Evolutionary conservation across 257 asterid genomes (phyloP).

Genomic region (Plantago ovata): DNA sequence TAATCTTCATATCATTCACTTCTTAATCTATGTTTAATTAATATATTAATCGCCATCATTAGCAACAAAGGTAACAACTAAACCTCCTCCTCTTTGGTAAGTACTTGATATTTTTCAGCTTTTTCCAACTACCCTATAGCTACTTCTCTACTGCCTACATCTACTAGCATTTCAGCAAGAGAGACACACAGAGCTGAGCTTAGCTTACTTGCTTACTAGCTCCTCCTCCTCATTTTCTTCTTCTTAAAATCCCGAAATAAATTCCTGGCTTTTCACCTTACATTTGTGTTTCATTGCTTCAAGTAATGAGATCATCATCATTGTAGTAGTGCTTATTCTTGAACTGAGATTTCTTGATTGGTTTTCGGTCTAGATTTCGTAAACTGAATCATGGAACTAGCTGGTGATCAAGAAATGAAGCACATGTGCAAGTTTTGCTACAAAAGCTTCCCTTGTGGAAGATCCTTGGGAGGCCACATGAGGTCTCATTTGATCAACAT

Average conservation of each 20-base stretch:
- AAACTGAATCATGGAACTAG: constrained; percentile 33
- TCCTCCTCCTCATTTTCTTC: constrained; percentile 1
- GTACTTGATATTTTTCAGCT: neutral
- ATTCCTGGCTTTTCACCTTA: too few relatives aligned
- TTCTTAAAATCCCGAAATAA: too few relatives aligned
- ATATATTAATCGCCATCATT: constrained; percentile 27
- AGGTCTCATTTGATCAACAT: constrained; percentile 77
- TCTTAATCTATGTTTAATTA: neutral
- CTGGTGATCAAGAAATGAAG: constrained; percentile 40
- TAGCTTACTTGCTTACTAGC: constrained; percentile 1
- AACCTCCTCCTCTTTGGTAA: neutral
- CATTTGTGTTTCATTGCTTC: neutral
- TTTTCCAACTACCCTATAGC: constrained; percentile 13
- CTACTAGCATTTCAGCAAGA: constrained; percentile 4
- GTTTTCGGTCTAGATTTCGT: neutral
- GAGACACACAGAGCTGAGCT: constrained; percentile 15
- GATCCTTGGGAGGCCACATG: constrained; percentile 71
- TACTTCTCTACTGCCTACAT: constrained; percentile 6
- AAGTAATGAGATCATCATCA: neutral
- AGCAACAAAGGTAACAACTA: constrained; percentile 14
- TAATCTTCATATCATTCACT: too few relatives aligned
- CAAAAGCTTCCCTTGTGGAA: constrained; percentile 60
- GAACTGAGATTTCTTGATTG: neutral
- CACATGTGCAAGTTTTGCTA: constrained; percentile 64
- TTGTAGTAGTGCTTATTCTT: neutral